Percentiles rank a stretch among this genome's conserved stretches.
Conservation (phyloP, 306 rosid species). For the Prunus salicina region DNA sequence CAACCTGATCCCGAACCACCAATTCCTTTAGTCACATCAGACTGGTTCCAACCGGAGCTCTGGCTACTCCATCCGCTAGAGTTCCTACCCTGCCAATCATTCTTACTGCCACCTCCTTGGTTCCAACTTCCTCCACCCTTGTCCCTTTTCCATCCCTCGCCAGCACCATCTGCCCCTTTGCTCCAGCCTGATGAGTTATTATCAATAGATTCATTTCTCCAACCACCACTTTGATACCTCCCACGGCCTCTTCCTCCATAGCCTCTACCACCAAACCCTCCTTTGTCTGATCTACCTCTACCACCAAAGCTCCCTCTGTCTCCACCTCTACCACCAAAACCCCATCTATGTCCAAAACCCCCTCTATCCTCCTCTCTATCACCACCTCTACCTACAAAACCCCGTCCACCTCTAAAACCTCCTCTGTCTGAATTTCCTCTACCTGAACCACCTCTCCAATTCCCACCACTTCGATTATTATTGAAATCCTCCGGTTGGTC, state of each 20-base stretch:
- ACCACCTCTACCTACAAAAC: too few species aligned
- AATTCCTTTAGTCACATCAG: not conserved
- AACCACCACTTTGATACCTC: constrained; percentile 53
- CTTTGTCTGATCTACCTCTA: constrained; percentile 48
- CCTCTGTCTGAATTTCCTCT: too few species aligned
- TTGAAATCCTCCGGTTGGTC: too few species aligned
- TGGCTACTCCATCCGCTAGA: not conserved
- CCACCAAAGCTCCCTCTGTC: constrained; percentile 64
- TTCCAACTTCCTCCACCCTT: constrained; percentile 44
- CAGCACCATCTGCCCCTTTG: constrained; percentile 27
- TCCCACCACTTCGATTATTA: too few species aligned
- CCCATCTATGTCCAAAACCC: constrained; percentile 32
- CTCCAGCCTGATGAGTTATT: constrained; percentile 48
- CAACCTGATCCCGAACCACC: constrained; percentile 48
- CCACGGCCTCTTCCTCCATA: constrained; percentile 39
- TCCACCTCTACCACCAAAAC: constrained; percentile 36
- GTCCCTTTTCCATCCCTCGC: constrained; percentile 38
- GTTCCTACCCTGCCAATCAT: constrained; percentile 31
- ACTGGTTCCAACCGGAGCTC: too few species aligned
- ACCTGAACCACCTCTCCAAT: too few species aligned
- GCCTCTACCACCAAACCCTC: constrained; percentile 54
- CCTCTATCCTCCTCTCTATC: not conserved
- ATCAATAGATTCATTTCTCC: constrained; percentile 33
- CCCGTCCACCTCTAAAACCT: too few species aligned
- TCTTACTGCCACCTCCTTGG: constrained; percentile 24